Base-by-base conservation (phyloP, 2,329 filamentous ascomycete genomes). In the Cladorrhinum sp. region DNA sequence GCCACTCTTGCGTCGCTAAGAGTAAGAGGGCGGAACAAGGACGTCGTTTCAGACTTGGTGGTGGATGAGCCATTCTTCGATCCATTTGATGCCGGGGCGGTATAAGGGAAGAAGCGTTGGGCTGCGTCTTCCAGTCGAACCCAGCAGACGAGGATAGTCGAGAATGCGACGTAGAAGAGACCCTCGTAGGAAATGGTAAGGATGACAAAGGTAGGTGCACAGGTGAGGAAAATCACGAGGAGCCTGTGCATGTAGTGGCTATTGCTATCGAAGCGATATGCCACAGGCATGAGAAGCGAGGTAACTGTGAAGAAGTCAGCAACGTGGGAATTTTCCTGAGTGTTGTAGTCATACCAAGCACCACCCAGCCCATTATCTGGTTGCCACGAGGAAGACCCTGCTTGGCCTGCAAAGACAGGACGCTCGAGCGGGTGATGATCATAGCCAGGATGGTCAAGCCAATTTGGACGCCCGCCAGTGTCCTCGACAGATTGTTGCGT, bases 111-210 rank as follows among this genome's bases (percentile, higher is more conserved):
- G 68, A 74, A 80, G 18, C 75, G 71, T 70, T 89, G 86, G 53
- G 93, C 84, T 58, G 85, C 86, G 72, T 96, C 90, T 74, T 99
- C 95, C 1, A 99, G 81, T n/a, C 88, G 86, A 32, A 97, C 91
- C 95, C 95, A 99, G 58, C 88, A 87, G 55, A 96, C 81, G 4
- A 99, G 78, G 22, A 88, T 90, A 57, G 89, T 79, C 70, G 88
- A 92, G 75, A 97, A 99, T 10, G 89, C 86, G 62, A 97, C 85
- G 75, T 98, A 99, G 74, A 99, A 99, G 1, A 99, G 81, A 0
- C 93, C 93, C 75, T 99, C 95, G 76, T 96, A 99, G 0, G 93
- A 97, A 68, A 98, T 97, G 7, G 93, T 96, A 55, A 99, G 85
- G 69, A 99, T 93, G 71, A 99, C 89, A 75, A 98, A 99, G 1